phyloP scores from a whole-genome alignment of 345 rosid genomes.

The Populus nigra region DNA sequence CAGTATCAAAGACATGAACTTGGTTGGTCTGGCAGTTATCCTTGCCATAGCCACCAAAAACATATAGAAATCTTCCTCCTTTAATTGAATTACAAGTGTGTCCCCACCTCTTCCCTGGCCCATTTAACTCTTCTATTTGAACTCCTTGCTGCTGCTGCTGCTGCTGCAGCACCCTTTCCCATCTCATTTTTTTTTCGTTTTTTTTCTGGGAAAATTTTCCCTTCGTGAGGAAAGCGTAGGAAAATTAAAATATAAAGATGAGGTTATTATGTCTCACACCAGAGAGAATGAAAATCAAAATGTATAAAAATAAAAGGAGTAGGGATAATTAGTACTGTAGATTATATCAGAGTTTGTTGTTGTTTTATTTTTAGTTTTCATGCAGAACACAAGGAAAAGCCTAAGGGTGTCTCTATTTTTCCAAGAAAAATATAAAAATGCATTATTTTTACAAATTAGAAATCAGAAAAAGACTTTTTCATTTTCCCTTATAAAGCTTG shows the following conservation, averaged over 20 bases:
- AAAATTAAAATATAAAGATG: background rate
- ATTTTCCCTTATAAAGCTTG: too few relatives aligned
- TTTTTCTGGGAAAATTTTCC: background rate
- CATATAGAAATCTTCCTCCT: conserved; percentile 84
- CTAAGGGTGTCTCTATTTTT: too few relatives aligned
- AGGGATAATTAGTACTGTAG: too few relatives aligned
- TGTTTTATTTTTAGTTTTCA: too few relatives aligned
- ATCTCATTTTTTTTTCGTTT: conserved; percentile 62
- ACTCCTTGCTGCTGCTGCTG: conserved; percentile 20
- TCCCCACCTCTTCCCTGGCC: conserved; percentile 98
- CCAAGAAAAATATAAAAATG: too few relatives aligned
- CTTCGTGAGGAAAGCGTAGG: background rate
- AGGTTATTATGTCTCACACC: background rate
- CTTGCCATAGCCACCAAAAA: conserved; percentile 88
- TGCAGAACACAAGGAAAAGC: too few relatives aligned
- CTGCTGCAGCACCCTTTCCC: conserved; percentile 54
- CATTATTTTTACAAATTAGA: too few relatives aligned
- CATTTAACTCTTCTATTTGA: conserved; percentile 29
- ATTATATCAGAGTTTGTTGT: too few relatives aligned
- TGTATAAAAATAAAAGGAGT: background rate
- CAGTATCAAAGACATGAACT: conserved; percentile 89
- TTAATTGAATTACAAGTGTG: conserved; percentile 90
- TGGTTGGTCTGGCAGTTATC: conserved; percentile 96
- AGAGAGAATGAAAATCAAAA: background rate
- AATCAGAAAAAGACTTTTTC: too few relatives aligned